Evolutionary conservation across 495 filamentous ascomycete genomes (phyloP), one percentile per base, ranked within the genome.

Genomic region (Podospora fimiseda): DNA sequence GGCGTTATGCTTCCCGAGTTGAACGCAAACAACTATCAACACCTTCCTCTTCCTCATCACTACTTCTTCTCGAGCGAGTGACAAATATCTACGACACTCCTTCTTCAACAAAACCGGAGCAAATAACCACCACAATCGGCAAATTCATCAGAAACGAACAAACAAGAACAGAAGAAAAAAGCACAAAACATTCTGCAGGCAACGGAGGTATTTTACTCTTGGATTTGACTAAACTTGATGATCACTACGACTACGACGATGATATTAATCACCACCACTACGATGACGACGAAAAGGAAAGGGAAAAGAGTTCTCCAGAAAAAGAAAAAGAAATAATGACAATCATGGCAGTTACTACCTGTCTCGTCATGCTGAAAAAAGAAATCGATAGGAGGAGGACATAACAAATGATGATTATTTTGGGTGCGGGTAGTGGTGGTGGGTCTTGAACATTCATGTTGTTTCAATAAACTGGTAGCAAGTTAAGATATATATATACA

Each of bases 311-410:
- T n/a, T n/a, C n/a, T n/a, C n/a, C n/a, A 21, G 59, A 55, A 14
- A 45, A 53, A 38, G 63, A 40, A 11, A 43, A 41, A 8, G 55
- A 46, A 2, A 52, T 77, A 51, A 64, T 65, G 6, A 64, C 73
- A 57, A 65, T 65, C 9, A 43, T 80, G n/a, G 69, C 80, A 8
- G 72, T 81, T 7, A 70, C 70, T 24, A 80, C 75, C 2, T 77
- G 71, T 45, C 42, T 82, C 50, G 58, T 75, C 5, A 80, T 82
- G 79, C 51, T 82, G 53, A 81, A 82, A 75, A 73, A 70, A 51
- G 79, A 83, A 68, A 65, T 81, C 51, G 80, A 83, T 61, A 62
- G 80, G 18, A 59, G 75, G 45, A 65, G 78, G 42, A 55, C 67
- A 59, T 58, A 74, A 36, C 74, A 80, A 60, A 62, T 71, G 36